Evolutionary conservation across 257 asterid genomes (phyloP).

Genomic region (Fraxinus quadrangulata): DNA sequence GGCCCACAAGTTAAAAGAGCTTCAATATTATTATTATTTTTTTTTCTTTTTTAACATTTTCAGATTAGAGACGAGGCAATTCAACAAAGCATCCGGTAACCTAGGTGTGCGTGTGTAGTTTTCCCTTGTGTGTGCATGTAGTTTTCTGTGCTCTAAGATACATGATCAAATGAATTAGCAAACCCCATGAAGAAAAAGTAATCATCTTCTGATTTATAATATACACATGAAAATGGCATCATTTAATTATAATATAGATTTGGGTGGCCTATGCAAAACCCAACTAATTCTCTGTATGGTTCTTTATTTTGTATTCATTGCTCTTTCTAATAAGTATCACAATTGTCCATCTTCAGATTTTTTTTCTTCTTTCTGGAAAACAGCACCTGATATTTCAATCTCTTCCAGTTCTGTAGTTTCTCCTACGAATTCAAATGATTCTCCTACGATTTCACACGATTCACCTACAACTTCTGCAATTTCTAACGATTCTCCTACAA

Average conservation of each 20-base stretch:
- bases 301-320: slow-evolving; percentile 27
- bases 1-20: neutral
- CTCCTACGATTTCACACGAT: neutral
- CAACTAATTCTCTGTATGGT: slow-evolving; percentile 26
- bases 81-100: neutral
- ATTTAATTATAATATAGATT: neutral
- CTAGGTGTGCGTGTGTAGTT: neutral
- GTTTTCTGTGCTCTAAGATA: neutral
- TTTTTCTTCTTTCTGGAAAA: neutral
- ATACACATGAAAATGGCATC: neutral
- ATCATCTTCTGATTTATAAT: neutral
- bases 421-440: neutral
- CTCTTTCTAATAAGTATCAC: slow-evolving; percentile 18
- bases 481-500: neutral
- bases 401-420: slow-evolving; percentile 1
- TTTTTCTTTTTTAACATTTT: neutral
- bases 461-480: neutral
- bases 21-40: neutral
- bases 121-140: neutral
- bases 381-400: neutral
- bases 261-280: slow-evolving; percentile 21
- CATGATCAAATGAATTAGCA: neutral
- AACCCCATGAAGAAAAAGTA: neutral
- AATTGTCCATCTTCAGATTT: slow-evolving; percentile 22
- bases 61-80: neutral